Evolutionary conservation across 441 rosid species (phyloP).

Genomic region (Dalechampia spathulata): DNA sequence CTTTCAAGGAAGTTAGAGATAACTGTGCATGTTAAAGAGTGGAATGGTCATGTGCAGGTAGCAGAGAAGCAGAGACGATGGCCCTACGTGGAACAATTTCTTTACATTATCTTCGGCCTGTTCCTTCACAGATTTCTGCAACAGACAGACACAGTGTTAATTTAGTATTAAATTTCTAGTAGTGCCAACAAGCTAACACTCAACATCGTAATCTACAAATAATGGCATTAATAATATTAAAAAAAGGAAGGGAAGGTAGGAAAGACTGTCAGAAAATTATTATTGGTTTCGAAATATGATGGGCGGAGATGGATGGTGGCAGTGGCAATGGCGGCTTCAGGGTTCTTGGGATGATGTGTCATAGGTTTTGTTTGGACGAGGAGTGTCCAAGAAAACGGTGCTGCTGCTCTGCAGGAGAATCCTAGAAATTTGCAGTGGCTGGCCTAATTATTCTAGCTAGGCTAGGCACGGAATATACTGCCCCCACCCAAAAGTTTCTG

Average conservation of each 20-base stretch:
- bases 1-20: too few relatives aligned
- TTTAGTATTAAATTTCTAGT: too few relatives aligned
- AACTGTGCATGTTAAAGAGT: conserved; percentile 6
- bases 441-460: too few relatives aligned
- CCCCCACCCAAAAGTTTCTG: too few relatives aligned
- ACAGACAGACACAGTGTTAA: too few relatives aligned
- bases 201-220: not conserved
- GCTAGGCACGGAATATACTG: too few relatives aligned
- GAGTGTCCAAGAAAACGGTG: not conserved
- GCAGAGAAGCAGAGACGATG: conserved; percentile 20
- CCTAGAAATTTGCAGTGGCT: too few relatives aligned
- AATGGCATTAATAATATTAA: too few relatives aligned
- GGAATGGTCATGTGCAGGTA: conserved; percentile 22
- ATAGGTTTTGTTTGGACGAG: not conserved
- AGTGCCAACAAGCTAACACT: not conserved
- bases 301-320: not conserved
- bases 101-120: conserved; percentile 14
- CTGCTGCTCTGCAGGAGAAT: too few relatives aligned
- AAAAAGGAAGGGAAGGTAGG: not conserved
- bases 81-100: conserved; percentile 10
- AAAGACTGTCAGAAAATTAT: not conserved
- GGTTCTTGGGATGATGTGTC: not conserved
- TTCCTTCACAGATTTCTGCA: not conserved
- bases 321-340: not conserved
- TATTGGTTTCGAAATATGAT: too few relatives aligned